Evolutionary conservation across 1,139 yeast species (phyloP).

Genomic region (Meyerozyma sp.): DNA sequence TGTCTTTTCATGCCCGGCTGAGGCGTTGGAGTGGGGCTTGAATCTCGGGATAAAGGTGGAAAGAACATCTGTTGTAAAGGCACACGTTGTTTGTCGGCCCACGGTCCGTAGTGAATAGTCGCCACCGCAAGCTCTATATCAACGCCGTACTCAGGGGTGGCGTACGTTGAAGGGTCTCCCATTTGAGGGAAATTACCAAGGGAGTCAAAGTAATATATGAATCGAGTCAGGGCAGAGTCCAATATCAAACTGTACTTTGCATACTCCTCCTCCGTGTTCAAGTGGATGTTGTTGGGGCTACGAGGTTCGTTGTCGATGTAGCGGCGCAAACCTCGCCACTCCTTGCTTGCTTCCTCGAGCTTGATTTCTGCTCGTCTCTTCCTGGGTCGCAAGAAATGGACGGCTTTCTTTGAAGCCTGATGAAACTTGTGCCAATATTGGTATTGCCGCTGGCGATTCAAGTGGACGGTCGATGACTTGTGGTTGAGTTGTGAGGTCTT

Average conservation of each 20-base stretch:
- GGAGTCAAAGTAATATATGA: conserved; percentile 63
- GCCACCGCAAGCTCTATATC: conserved; percentile 57
- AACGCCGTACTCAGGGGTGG: conserved; percentile 61
- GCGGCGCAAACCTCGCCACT: conserved; percentile 42
- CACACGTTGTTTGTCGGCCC: conserved; percentile 85
- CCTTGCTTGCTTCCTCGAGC: conserved; percentile 6
- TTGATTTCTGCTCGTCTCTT: neutral
- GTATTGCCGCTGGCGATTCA: conserved; percentile 16
- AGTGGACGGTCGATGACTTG: conserved; percentile 3
- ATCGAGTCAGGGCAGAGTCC: conserved; percentile 52
- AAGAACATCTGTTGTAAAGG: conserved; percentile 61
- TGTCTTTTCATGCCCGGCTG: conserved; percentile 48
- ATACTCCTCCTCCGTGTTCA: conserved; percentile 55
- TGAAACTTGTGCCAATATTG: conserved; percentile 21
- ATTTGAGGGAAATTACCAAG: conserved; percentile 56
- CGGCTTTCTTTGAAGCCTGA: conserved; percentile 10
- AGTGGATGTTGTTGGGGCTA: conserved; percentile 24
- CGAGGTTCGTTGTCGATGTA: conserved; percentile 33
- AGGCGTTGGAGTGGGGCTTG: conserved; percentile 37
- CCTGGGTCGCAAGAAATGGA: neutral
- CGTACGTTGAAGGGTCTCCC: conserved; percentile 10
- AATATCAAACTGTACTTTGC: conserved; percentile 74
- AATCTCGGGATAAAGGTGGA: conserved; percentile 63
- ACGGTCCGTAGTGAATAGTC: conserved; percentile 83
- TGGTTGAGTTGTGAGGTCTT: conserved; percentile 5